Conservation (phyloP, 345 rosid genomes). For the Aegle marmelos region DNA sequence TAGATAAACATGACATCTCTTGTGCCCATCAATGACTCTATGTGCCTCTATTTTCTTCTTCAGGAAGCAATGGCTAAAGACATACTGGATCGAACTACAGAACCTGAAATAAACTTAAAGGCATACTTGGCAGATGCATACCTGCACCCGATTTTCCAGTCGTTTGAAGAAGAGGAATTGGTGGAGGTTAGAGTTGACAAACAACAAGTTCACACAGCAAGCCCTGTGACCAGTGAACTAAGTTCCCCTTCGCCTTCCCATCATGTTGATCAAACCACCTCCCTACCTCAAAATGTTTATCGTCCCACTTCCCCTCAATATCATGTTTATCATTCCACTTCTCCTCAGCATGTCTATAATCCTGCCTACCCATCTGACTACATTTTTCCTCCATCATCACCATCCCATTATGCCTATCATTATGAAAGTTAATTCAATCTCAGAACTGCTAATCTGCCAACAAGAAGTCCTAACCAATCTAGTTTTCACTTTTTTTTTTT, state of each 20-base stretch:
- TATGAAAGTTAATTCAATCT: slow-evolving; percentile 29
- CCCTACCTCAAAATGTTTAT: slow-evolving; percentile 33
- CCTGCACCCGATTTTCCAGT: slow-evolving; percentile 84
- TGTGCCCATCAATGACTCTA: background rate
- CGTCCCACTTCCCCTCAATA: slow-evolving; percentile 34
- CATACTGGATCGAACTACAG: slow-evolving; percentile 47
- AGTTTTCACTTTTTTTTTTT: background rate
- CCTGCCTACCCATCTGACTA: slow-evolving; percentile 16
- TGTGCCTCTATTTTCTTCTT: slow-evolving; percentile 4
- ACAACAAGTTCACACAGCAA: slow-evolving; percentile 30
- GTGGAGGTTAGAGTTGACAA: slow-evolving; percentile 48
- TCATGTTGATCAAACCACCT: slow-evolving; percentile 33
- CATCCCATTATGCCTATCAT: slow-evolving; percentile 32
- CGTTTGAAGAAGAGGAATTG: slow-evolving; percentile 56
- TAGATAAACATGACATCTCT: background rate
- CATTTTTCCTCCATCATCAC: slow-evolving; percentile 7
- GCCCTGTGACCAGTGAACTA: slow-evolving; percentile 39
- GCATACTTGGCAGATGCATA: slow-evolving; percentile 86
- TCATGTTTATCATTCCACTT: slow-evolving; percentile 30
- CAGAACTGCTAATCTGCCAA: background rate
- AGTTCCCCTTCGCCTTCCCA: slow-evolving; percentile 63
- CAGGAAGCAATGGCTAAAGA: slow-evolving; percentile 99
- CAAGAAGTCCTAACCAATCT: slow-evolving; percentile 20
- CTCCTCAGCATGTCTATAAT: slow-evolving; percentile 38
- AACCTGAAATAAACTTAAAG: slow-evolving; percentile 54